Evolutionary conservation across 768 basidiomycete genomes (phyloP), one percentile per base, ranked within the genome.

Genomic region (Inosperma sp.): DNA sequence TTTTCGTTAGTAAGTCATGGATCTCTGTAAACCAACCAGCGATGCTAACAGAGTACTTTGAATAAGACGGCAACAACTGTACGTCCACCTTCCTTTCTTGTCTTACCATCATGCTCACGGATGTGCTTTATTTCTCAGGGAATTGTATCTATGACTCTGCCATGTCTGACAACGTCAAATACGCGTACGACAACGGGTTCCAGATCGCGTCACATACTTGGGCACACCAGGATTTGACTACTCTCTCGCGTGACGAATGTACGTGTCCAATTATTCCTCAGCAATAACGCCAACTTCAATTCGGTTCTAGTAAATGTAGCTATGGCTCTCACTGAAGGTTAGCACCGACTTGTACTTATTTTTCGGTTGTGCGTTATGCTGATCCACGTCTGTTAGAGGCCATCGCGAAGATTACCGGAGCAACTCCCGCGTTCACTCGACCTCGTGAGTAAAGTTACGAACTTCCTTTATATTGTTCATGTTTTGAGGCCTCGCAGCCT

Each of bases 171-270:
- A 51, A 61, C 30, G 47, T 72, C 45, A 68, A 66, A 48, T 68
- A 72, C 49, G 72, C 67, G 1, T 71, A 67, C 54, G 59, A 64
- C n/a, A 59, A 64, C 16, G 76, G 76, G 5, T 74, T 76, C 52
- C 69, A 73, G 57, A 56, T 77, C 41, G 75, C 64, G 5, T 75
- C 75, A n/a, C 77, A 78, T 55, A 76, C 75, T 19, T 78, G 77
- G 77, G 53, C 59, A 10, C 77, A 78, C 51, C 52, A 56, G 9
- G 63, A 75, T 51, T 61, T 78, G 2, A 63, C 64, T 7, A 66
- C 53, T 3, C 58, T 77, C 27, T 58, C 61, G 17, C 61, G 58
- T 58, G 61, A 66, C 50, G 55, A 68, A 49, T 59, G 70, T 70
- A 55, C 21, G 60, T 57, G 26, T 9, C 19, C 22, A 17, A 10